Evolutionary conservation across 1,284 basidiomycete species (phyloP), one percentile per base, ranked within the genome.

Genomic region (Microbotryum violaceum): DNA sequence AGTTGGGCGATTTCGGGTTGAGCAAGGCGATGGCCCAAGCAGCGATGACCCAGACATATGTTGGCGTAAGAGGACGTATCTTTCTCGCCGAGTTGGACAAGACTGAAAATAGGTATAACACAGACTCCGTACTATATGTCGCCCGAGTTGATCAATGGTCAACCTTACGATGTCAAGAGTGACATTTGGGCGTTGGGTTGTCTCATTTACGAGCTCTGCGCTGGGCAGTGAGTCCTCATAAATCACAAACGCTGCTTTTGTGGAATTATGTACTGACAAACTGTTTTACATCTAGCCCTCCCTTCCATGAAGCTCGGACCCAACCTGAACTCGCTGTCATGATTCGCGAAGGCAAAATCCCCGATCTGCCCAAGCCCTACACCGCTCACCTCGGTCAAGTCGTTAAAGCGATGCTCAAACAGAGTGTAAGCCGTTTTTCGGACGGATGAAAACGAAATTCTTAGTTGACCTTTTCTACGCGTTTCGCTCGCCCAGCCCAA

Each of bases 41-140:
- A 1, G 86, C 83, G 61, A 94, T 97, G 71, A 92, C 94, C 8
- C 90, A 86, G 70, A 98, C 94, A 31, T 98, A 97, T 67, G 94
- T 97, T 66, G 93, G 94, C 55, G 91, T 93, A 74, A 66, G 88
- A 78, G 4, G 45, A 51, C 45, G 25, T 53, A 50, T 25, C 20
- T 45, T 50, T 10, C 18, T 29, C 20, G 44, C 8, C 33, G 23
- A 47, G 12, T 51, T 16, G 49, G 42, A 6, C n/a, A 33, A 25
- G 37, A 2, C 62, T 69, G 16, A 42, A 14, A 6, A 18, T 10
- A 67, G 12, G 12, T 48, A 46, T 10, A 12, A 1, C 52, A 7
- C 68, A 92, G 89, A 97, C 93, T 10, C 94, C 94, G 3, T 93
- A 97, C 72, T 97, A 98, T 77, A 97, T 98, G 93, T 93, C 91